phyloP scores from a whole-genome alignment of 768 basidiomycete species.

The Termitomyces sp. region DNA sequence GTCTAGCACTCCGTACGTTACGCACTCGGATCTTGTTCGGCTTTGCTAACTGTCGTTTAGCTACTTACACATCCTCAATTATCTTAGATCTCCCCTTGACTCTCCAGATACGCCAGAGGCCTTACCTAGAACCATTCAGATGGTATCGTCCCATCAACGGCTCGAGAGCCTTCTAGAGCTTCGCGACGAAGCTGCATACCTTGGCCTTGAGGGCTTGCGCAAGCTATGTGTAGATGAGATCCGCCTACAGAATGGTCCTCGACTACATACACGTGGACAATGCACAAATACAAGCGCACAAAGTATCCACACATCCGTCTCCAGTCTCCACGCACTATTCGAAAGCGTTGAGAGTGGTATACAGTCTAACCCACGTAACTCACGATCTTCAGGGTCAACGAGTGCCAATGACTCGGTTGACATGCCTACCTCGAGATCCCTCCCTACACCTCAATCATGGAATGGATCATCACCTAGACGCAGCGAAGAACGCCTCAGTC shows the following conservation, averaged over 20 bases:
- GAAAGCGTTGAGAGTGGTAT: constrained; percentile 41
- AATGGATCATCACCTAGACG: constrained; percentile 24
- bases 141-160: constrained; percentile 36
- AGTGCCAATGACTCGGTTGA: constrained; percentile 13
- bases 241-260: constrained; percentile 38
- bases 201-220: constrained; percentile 61
- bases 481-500: constrained; percentile 22
- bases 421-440: constrained; percentile 21
- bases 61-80: constrained; percentile 65
- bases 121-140: constrained; percentile 57
- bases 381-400: constrained; percentile 15
- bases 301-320: constrained; percentile 49
- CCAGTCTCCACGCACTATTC: constrained; percentile 54
- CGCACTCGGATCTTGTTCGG: background rate
- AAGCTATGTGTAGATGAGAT: constrained; percentile 67
- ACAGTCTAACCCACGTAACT: constrained; percentile 13
- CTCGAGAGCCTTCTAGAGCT: constrained; percentile 69
- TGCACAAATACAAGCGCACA: constrained; percentile 30
- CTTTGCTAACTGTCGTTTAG: constrained; percentile 27
- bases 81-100: constrained; percentile 55
- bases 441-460: constrained; percentile 43
- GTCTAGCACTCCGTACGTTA: constrained; percentile 69
- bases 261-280: constrained; percentile 37
- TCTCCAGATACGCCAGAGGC: constrained; percentile 39
- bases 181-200: constrained; percentile 72